Base-by-base conservation (phyloP, 164 flowering plant genomes). In the Dillenia turbinata region DNA sequence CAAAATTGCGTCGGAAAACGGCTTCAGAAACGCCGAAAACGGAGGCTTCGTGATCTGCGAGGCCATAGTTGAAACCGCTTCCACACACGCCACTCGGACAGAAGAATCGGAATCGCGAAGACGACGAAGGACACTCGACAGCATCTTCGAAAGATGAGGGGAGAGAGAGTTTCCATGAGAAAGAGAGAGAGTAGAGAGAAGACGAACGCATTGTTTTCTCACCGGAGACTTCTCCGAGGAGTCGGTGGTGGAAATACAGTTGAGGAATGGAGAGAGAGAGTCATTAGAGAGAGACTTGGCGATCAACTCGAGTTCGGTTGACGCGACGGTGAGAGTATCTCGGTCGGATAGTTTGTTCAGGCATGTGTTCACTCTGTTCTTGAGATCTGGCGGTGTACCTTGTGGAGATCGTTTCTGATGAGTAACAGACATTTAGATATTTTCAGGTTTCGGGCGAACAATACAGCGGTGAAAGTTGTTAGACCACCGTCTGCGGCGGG, bases 301-400 rank as follows among this genome's bases (percentile, higher is more conserved):
- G 26, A 93, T 85, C 44, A 85, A 71, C 22, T 88, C 89, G 44
- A 93, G 84, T 71, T 93, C 98, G 8, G 79, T 15, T 16, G 79
- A 75, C 44, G 97, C 98, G 22, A 78, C 53, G 12, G 85, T 19
- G 61, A 79, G 74, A 2, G 98, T 93, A 66, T 93, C 98, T 0
- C 97, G 75, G 74, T 93, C 98, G 51, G 94, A 77, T 52, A 93
- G 90, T 75, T 85, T 87, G 75, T 81, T 82, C 49, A 88, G 76
- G 71, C 82, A 79, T 3, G 80, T 73, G 62, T 78, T 74, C 40
- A 88, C 79, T 17, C 85, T 73, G 50, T 78, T 87, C 66, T 83
- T 88, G 14, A 89, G 71, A 49, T 78, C 88, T 52, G 51, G 61
- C 11, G 59, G 47, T 19, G 66, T 60, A 49, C 62, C 61, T 10